phyloP scores from a whole-genome alignment of 2,329 filamentous ascomycete species.

The Hymenoscyphus occultus region DNA sequence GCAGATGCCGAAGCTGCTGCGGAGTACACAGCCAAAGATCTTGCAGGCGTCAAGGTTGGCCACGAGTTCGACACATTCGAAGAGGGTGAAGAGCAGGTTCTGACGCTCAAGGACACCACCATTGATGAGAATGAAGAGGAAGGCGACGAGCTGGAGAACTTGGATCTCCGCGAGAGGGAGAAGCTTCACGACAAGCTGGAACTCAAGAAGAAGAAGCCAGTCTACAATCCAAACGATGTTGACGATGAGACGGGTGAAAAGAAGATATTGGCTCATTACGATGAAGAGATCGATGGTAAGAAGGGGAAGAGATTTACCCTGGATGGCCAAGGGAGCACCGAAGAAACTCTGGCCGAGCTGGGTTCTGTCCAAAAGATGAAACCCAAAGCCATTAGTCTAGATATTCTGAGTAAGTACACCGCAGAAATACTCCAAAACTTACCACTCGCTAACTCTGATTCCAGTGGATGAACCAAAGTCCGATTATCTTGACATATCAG shows the following conservation, averaged over 20 bases:
- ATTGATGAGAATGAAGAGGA: slow-evolving; percentile 82
- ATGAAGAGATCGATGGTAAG: slow-evolving; percentile 91
- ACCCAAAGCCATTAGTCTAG: slow-evolving; percentile 71
- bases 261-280: slow-evolving; percentile 82
- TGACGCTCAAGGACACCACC: slow-evolving; percentile 91
- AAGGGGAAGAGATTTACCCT: slow-evolving; percentile 86
- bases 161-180: slow-evolving; percentile 69
- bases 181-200: slow-evolving; percentile 73
- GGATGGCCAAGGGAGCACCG: slow-evolving; percentile 70
- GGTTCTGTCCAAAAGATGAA: slow-evolving; percentile 58
- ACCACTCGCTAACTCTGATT: slow-evolving; percentile 37
- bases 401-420: slow-evolving; percentile 55
- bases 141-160: slow-evolving; percentile 84
- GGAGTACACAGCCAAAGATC: slow-evolving; percentile 80
- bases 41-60: slow-evolving; percentile 87
- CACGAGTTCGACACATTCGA: slow-evolving; percentile 82
- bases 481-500: slow-evolving; percentile 83
- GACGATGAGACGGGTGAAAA: slow-evolving; percentile 61
- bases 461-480: slow-evolving; percentile 66
- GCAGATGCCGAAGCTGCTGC: slow-evolving; percentile 70
- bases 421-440: background rate
- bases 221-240: slow-evolving; percentile 80
- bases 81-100: slow-evolving; percentile 79
- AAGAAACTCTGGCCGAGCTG: slow-evolving; percentile 54
- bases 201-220: slow-evolving; percentile 83